These are phyloP conservation scores for Eragrostis curvula DNA, from an alignment of 176 grass and related monocot species.

Conservation along the genomic window DNA sequence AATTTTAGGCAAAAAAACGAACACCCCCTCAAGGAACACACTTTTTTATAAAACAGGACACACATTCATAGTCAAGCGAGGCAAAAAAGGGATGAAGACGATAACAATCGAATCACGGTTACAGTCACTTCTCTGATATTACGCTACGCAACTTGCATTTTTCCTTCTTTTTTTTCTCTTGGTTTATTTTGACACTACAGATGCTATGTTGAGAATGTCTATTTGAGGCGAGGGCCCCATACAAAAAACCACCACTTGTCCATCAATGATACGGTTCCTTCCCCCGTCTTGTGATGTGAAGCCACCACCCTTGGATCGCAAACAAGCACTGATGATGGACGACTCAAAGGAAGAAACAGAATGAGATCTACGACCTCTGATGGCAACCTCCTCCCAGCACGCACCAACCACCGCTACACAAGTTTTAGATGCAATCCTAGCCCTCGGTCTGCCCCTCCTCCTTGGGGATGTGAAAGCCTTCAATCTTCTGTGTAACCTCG, in stretches of 20 bases:
- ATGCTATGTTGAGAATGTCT: slow-evolving; percentile 29
- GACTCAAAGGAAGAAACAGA: not conserved
- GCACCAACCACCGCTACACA: slow-evolving; percentile 37
- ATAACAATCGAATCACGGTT: not conserved
- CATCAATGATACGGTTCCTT: not conserved
- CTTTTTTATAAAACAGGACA: not conserved
- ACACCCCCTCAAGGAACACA: not conserved
- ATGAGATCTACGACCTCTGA: slow-evolving; percentile 1
- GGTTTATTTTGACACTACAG: slow-evolving; percentile 47
- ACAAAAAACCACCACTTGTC: slow-evolving; percentile 40
- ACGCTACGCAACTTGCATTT: slow-evolving; percentile 24
- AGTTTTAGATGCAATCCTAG: slow-evolving; percentile 33
- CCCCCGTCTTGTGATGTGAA: slow-evolving; percentile 8
- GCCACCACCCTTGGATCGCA: slow-evolving; percentile 9
- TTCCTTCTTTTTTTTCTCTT: not conserved
- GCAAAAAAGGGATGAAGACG: slow-evolving; percentile 11
- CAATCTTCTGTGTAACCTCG: slow-evolving; percentile 75
- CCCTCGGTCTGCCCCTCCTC: slow-evolving; percentile 69
- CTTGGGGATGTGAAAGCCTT: slow-evolving; percentile 75
- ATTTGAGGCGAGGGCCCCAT: slow-evolving; percentile 22
- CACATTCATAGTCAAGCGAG: not conserved
- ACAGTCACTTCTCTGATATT: not conserved
- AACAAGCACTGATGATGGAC: slow-evolving; percentile 5
- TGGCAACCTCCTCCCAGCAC: slow-evolving; percentile 27
- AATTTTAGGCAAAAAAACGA: too few relatives aligned